Evolutionary conservation across 345 rosid species (phyloP).

Genomic region (Sonneratia alba): DNA sequence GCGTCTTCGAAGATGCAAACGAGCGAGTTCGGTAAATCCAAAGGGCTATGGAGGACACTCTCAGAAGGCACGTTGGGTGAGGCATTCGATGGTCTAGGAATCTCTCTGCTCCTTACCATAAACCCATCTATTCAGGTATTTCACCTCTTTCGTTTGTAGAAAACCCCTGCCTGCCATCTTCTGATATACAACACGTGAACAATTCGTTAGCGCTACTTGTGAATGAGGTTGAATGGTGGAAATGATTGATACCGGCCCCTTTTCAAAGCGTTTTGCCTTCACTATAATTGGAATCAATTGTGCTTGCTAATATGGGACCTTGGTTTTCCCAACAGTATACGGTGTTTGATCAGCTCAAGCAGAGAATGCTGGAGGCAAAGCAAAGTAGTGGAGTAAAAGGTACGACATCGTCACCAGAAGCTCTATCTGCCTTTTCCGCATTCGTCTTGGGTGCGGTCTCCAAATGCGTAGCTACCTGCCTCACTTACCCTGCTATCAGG

Average conservation of each 20-base stretch:
- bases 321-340: constrained; percentile 51
- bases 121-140: constrained; percentile 91
- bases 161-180: background rate
- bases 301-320: background rate
- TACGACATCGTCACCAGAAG: constrained; percentile 33
- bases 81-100: constrained; percentile 86
- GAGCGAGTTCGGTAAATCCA: constrained; percentile 82
- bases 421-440: constrained; percentile 77
- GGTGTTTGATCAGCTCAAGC: constrained; percentile 90
- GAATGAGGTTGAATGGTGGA: background rate
- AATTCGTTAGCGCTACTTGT: background rate
- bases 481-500: constrained; percentile 97
- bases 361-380: constrained; percentile 34
- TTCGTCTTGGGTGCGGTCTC: constrained; percentile 80
- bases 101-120: constrained; percentile 80
- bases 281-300: background rate
- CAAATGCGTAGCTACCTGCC: constrained; percentile 65
- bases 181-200: background rate
- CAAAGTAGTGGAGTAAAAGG: constrained; percentile 22
- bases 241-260: background rate
- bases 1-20: constrained; percentile 98
- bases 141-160: background rate
- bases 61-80: constrained; percentile 59
- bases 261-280: background rate
- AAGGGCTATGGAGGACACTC: constrained; percentile 81